Evolutionary conservation across 352 stramenopile species (phyloP), one percentile per base, ranked within the genome.

Genomic region (Lagenidium giganteum): DNA sequence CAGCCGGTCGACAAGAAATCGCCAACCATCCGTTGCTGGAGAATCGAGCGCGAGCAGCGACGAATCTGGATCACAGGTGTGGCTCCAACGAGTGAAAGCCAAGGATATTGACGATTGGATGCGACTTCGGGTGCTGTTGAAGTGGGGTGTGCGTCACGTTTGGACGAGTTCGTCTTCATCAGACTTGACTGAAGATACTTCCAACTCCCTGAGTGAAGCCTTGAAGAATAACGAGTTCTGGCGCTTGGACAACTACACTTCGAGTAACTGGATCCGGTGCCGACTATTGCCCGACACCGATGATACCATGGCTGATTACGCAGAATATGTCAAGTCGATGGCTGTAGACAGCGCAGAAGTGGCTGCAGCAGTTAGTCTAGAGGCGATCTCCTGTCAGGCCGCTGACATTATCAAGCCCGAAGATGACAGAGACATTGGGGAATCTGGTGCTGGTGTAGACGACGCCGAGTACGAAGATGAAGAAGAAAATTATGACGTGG

Each of bases 61-160:
- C 35, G 35, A 27, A 11, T 18, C 23, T 38, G 32, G 32, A 38
- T 38, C 38, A 22, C 64, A 80, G 36, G 69, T 90, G 22, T 93
- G 80, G 80, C 61, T 88, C 2, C 73, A 90, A 40, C 77, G 80
- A 25, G 70, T 90, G n/a, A 84, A 86, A 41, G 77, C 80, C 2
- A 90, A 90, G 27, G 80, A 93, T 23, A 84, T 87, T 48, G 74
- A 89, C 43, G 80, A 93, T 47, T 93, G 80, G 80, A 93, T 89
- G 72, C 82, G 84, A 41, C 64, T 93, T 27, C 64, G 77, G 1
- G 72, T 89, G 32, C 24, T 90, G 36, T 56, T 85, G 13, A 86
- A 87, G 36, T 93, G 80, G 80, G 77, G 77, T 7, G 73, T 90
- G 44, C 75, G 74, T 40, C 80, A 93, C 45, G 71, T 93, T 0